phyloP scores from a whole-genome alignment of 805 yeast species.

The Hyphopichia homilentoma region DNA sequence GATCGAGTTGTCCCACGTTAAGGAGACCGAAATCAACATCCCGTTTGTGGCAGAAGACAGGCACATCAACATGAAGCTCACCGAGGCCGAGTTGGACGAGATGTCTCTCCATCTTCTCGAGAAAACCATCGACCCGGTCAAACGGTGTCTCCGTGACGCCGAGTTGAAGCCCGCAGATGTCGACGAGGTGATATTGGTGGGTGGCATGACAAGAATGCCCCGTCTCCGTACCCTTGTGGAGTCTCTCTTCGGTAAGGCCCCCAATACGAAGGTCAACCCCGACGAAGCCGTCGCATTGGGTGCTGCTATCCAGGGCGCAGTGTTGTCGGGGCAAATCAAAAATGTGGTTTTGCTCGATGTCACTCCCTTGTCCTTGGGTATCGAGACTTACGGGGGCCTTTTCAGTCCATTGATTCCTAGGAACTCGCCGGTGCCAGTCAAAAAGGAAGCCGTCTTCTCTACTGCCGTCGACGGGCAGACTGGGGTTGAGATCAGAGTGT shows the following conservation, averaged over 20 bases:
- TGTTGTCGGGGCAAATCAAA: constrained; percentile 89
- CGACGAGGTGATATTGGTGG: constrained; percentile 74
- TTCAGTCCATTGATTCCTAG: constrained; percentile 76
- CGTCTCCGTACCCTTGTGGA: constrained; percentile 63
- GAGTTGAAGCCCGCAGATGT: constrained; percentile 60
- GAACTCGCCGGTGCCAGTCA: constrained; percentile 74
- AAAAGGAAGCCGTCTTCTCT: constrained; percentile 68
- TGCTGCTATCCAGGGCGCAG: constrained; percentile 98
- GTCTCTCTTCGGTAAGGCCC: constrained; percentile 56
- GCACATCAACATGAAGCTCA: constrained; percentile 55
- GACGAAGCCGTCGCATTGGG: constrained; percentile 95
- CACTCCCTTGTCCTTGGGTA: constrained; percentile 83
- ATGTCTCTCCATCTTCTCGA: constrained; percentile 65
- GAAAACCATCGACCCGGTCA: constrained; percentile 69
- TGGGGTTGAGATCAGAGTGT: constrained; percentile 75
- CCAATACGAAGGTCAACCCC: constrained; percentile 76
- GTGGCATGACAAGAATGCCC: constrained; percentile 93
- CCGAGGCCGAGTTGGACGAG: constrained; percentile 65
- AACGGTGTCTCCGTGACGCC: constrained; percentile 72
- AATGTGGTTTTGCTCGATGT: constrained; percentile 88
- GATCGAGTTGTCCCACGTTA: constrained; percentile 67
- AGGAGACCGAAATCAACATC: constrained; percentile 56
- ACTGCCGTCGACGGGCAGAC: constrained; percentile 86
- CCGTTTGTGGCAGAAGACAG: constrained; percentile 66
- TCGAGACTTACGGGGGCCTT: constrained; percentile 82